Conservation (phyloP, 805 yeast genomes). For the Kregervanrija pseudodelftensis region DNA sequence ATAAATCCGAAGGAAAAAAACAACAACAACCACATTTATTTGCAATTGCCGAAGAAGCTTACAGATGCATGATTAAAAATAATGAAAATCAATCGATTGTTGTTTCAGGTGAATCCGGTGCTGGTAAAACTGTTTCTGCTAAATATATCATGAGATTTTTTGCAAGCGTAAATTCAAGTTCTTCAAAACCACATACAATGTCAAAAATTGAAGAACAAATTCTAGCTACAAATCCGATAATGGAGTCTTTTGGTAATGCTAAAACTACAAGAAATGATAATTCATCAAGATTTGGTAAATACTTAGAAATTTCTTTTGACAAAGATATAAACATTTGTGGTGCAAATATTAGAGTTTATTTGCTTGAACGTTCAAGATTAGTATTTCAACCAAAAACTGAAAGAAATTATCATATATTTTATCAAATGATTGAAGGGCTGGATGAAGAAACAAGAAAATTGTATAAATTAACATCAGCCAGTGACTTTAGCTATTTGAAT, state of each 20-base stretch:
- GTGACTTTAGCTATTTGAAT: constrained; percentile 71
- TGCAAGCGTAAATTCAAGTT: constrained; percentile 73
- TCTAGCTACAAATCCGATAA: constrained; percentile 91
- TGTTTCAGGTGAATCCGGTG: constrained; percentile 98
- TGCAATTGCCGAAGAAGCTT: constrained; percentile 96
- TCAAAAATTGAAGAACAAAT: constrained; percentile 89
- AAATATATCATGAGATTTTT: constrained; percentile 96
- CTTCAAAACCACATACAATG: constrained; percentile 44
- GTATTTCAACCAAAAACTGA: constrained; percentile 86
- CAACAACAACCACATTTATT: constrained; percentile 95
- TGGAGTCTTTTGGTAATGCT: constrained; percentile 98
- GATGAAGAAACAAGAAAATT: constrained; percentile 45
- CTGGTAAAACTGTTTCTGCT: constrained; percentile 97
- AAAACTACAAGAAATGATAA: constrained; percentile 95
- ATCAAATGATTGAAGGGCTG: constrained; percentile 78
- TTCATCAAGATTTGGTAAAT: constrained; percentile 96
- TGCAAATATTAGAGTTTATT: constrained; percentile 86
- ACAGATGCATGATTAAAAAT: constrained; percentile 83
- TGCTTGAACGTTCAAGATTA: constrained; percentile 86
- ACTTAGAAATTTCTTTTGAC: constrained; percentile 84
- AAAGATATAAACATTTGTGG: constrained; percentile 73
- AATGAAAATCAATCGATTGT: constrained; percentile 87
- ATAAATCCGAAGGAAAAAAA: constrained; percentile 85
- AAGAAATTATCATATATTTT: constrained; percentile 91
- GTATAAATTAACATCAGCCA: constrained; percentile 55